Percentiles rank a stretch among this genome's conserved stretches.
Conservation (phyloP, 1,284 basidiomycete species). For the Phenoliferia sp. region DNA sequence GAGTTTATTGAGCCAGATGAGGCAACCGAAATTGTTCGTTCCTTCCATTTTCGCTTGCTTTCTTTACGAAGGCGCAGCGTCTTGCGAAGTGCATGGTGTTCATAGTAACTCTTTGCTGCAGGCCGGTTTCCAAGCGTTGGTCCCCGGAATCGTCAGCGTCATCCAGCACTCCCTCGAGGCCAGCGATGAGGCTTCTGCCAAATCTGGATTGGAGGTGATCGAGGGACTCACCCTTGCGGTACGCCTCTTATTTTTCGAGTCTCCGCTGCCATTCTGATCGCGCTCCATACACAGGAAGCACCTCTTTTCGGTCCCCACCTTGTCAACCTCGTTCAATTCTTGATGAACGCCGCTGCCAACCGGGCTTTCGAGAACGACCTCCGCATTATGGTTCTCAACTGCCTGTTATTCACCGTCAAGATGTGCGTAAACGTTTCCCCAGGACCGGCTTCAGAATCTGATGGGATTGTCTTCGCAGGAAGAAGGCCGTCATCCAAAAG, state of each 20-base stretch:
- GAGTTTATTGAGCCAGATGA: constrained; percentile 89
- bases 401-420: constrained; percentile 86
- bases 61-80: background rate
- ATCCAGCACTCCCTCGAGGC: constrained; percentile 81
- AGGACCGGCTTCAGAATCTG: background rate
- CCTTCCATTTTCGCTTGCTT: background rate
- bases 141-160: constrained; percentile 86
- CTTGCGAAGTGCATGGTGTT: background rate
- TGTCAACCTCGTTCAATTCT: constrained; percentile 81
- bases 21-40: constrained; percentile 74
- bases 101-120: constrained; percentile 37
- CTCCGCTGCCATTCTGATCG: background rate
- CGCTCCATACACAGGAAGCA: constrained; percentile 60
- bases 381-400: constrained; percentile 87
- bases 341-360: constrained; percentile 80
- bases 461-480: constrained; percentile 49
- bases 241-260: constrained; percentile 73
- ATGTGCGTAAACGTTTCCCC: constrained; percentile 52
- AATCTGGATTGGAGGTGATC: constrained; percentile 90
- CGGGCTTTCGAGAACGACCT: constrained; percentile 71
- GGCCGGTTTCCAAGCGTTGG: constrained; percentile 83
- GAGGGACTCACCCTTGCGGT: constrained; percentile 92
- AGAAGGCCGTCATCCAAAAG: constrained; percentile 92
- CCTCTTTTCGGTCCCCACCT: constrained; percentile 87
- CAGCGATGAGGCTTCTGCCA: constrained; percentile 73